phyloP scores from a whole-genome alignment of 1,284 basidiomycete species.

The Apiotrichum sp. region DNA sequence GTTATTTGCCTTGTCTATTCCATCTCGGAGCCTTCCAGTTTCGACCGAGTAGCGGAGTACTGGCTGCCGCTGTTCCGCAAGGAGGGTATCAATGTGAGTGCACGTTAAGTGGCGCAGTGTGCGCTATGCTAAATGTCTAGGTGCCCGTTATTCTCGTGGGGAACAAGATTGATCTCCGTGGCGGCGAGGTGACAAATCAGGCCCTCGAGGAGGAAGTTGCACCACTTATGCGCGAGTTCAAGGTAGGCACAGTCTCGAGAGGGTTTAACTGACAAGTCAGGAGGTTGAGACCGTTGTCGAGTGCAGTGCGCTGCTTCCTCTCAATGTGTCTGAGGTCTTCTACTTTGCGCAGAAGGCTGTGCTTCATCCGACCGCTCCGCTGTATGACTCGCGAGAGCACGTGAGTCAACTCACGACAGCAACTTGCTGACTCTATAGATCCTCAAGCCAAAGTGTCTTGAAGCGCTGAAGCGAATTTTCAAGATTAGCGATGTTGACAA shows the following conservation, averaged over 20 bases:
- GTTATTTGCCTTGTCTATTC: conserved; percentile 97
- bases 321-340: conserved; percentile 98
- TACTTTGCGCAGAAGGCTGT: conserved; percentile 99
- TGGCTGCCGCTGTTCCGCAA: conserved; percentile 97
- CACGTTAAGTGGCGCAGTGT: neutral
- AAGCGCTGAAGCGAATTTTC: conserved; percentile 88
- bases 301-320: conserved; percentile 79
- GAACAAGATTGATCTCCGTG: conserved; percentile 95
- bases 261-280: conserved; percentile 46
- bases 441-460: conserved; percentile 84
- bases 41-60: conserved; percentile 95
- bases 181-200: conserved; percentile 87
- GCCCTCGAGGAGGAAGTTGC: conserved; percentile 89
- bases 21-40: conserved; percentile 89
- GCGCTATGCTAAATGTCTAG: conserved; percentile 47
- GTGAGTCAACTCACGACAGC: conserved; percentile 44
- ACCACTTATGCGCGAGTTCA: conserved; percentile 96
- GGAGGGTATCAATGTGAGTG: conserved; percentile 79
- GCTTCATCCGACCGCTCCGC: conserved; percentile 88
- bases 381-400: conserved; percentile 95
- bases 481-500: conserved; percentile 93
- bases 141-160: conserved; percentile 95
- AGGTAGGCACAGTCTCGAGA: conserved; percentile 52
- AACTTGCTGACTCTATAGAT: conserved; percentile 1
- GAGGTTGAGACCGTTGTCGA: conserved; percentile 98